Conservation (phyloP, 345 rosid species). For the Lumnitzera littorea region DNA sequence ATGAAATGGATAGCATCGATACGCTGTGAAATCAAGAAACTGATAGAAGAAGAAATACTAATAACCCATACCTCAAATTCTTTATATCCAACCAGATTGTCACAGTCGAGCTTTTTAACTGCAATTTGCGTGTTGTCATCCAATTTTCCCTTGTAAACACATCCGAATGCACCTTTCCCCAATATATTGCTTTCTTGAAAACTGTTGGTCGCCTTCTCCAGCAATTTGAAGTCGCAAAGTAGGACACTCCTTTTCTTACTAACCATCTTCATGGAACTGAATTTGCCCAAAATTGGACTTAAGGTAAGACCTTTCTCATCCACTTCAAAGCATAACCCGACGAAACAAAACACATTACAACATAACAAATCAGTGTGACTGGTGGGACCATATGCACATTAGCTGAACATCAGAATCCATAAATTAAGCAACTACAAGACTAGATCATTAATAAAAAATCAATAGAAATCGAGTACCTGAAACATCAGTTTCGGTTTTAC, state of each 20-base stretch:
- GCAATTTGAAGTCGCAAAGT: constrained; percentile 47
- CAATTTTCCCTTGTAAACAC: constrained; percentile 64
- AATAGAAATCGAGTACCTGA: constrained; percentile 35
- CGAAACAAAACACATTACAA: constrained; percentile 8
- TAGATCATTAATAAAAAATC: no score
- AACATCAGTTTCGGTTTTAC: constrained; percentile 25
- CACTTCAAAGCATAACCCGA: constrained; percentile 25
- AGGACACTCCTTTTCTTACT: constrained; percentile 39
- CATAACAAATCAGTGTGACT: no score
- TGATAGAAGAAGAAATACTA: not conserved
- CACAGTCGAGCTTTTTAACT: constrained; percentile 77
- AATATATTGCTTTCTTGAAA: constrained; percentile 61
- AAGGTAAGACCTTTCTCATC: constrained; percentile 41
- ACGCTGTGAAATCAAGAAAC: not conserved
- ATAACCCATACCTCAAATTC: constrained; percentile 58
- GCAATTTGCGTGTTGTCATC: constrained; percentile 57
- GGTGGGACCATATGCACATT: no score
- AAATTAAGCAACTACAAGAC: not conserved
- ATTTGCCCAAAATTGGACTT: constrained; percentile 46
- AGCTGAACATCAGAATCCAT: no score
- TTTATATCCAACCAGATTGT: constrained; percentile 50
- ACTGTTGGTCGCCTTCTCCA: constrained; percentile 65
- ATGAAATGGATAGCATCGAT: constrained; percentile 2
- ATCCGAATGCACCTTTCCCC: constrained; percentile 92
- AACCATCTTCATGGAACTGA: constrained; percentile 38